phyloP scores from a whole-genome alignment of 2,329 filamentous ascomycete genomes.

The Geosmithia morbida region DNA sequence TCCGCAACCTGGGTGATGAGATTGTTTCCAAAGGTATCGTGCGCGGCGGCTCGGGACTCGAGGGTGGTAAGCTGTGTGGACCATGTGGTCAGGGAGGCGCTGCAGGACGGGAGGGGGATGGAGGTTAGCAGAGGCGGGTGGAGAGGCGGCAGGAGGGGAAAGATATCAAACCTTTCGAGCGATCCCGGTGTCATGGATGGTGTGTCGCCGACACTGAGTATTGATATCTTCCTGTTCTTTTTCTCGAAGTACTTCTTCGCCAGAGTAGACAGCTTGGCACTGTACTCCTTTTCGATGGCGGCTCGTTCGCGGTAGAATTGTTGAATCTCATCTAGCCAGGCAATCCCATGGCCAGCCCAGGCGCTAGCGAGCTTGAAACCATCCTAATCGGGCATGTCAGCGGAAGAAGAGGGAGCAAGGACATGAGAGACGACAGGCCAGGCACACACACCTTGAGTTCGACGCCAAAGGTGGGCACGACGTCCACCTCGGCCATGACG shows the following conservation, averaged over 20 bases:
- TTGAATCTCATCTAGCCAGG: conserved; percentile 93
- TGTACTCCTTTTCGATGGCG: conserved; percentile 93
- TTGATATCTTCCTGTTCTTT: conserved; percentile 80
- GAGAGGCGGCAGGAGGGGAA: not conserved
- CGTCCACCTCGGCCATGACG: conserved; percentile 68
- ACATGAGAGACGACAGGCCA: not conserved
- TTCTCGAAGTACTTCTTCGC: conserved; percentile 97
- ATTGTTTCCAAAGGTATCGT: conserved; percentile 71
- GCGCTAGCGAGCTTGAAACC: conserved; percentile 88
- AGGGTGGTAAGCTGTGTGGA: conserved; percentile 83
- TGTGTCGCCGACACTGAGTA: conserved; percentile 83
- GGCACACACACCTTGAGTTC: conserved; percentile 66
- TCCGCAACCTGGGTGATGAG: conserved; percentile 72
- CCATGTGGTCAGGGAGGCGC: conserved; percentile 94
- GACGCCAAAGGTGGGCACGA: conserved; percentile 74
- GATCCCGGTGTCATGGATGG: conserved; percentile 90
- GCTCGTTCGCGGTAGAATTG: conserved; percentile 94
- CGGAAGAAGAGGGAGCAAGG: not conserved
- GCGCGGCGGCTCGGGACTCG: conserved; percentile 75
- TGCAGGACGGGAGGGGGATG: conserved; percentile 13
- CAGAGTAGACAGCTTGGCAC: conserved; percentile 69
- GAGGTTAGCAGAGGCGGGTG: conserved; percentile 6
- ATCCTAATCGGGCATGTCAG: conserved; percentile 43
- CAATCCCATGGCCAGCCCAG: conserved; percentile 82
- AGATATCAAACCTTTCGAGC: conserved; percentile 54